Percentiles rank a stretch among this genome's conserved stretches.
phyloP scores from a whole-genome alignment of 1,284 basidiomycete genomes.

The Microbotryomycetes sp. region DNA sequence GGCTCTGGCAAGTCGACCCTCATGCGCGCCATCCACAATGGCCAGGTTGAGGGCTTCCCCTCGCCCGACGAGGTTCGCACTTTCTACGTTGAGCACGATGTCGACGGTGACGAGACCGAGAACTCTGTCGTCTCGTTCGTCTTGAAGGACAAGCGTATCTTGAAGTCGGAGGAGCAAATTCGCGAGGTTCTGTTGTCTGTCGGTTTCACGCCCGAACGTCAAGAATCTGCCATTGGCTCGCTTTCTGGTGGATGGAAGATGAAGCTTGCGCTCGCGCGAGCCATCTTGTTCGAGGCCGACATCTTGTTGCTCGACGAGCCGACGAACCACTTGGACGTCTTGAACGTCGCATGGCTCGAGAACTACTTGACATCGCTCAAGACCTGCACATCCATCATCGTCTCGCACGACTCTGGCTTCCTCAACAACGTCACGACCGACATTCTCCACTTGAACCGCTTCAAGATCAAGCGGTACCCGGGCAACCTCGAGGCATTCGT shows the following conservation, averaged over 20 bases:
- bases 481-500: conserved; percentile 97
- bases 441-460: conserved; percentile 97
- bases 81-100: conserved; percentile 96
- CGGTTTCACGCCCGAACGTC: conserved; percentile 82
- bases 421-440: conserved; percentile 98
- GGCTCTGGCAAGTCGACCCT: conserved; percentile 98
- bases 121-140: conserved; percentile 88
- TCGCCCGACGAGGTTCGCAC: conserved; percentile 91
- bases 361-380: conserved; percentile 83
- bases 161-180: conserved; percentile 62
- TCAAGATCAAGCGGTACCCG: conserved; percentile 95
- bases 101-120: conserved; percentile 88
- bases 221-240: conserved; percentile 75
- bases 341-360: conserved; percentile 96
- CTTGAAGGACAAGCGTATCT: conserved; percentile 73
- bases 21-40: conserved; percentile 53
- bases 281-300: conserved; percentile 98
- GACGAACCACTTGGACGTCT: conserved; percentile 95
- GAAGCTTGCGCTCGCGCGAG: conserved; percentile 97
- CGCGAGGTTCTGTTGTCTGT: conserved; percentile 76
- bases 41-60: conserved; percentile 96
- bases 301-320: conserved; percentile 95
- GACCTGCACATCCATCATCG: conserved; percentile 72
- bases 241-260: conserved; percentile 99
- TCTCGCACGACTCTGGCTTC: conserved; percentile 88